A percentile compares a stretch with the other conserved stretches of the same genome.
Evolutionary conservation across 768 basidiomycete genomes (phyloP).

Genomic region (Tylopilus balloui): DNA sequence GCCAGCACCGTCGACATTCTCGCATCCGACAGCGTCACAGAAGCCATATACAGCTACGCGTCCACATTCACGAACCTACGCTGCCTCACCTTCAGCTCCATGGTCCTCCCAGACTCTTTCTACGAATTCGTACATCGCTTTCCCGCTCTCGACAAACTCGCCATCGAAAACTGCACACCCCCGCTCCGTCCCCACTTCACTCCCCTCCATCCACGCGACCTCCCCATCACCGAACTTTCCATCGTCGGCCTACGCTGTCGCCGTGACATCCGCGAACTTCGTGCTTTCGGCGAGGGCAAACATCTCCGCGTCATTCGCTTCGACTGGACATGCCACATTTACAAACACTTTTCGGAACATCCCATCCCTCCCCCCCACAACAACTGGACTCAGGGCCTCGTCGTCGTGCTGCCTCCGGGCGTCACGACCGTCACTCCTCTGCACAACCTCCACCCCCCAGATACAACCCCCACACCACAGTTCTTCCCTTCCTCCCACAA

Average conservation of each 20-base stretch:
- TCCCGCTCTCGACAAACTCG: constrained; percentile 35
- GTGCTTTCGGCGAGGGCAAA: constrained; percentile 34
- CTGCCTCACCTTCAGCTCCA: constrained; percentile 35
- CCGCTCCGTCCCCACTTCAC: constrained; percentile 20
- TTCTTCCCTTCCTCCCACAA: constrained; percentile 5
- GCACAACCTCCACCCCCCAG: constrained; percentile 6
- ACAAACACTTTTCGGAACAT: constrained; percentile 24
- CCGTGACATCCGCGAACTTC: constrained; percentile 22
- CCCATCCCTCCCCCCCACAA: background rate
- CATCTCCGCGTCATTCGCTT: constrained; percentile 40
- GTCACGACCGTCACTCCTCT: constrained; percentile 4
- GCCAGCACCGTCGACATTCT: constrained; percentile 20
- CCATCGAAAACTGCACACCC: constrained; percentile 38
- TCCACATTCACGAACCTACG: constrained; percentile 33
- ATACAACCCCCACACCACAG: background rate
- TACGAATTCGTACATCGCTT: constrained; percentile 36
- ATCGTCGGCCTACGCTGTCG: constrained; percentile 35
- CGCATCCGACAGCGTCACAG: constrained; percentile 15
- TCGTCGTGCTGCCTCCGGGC: constrained; percentile 7
- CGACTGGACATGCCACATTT: constrained; percentile 40
- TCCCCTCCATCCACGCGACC: constrained; percentile 27
- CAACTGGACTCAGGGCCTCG: constrained; percentile 16
- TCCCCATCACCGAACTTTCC: constrained; percentile 42
- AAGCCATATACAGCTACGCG: constrained; percentile 19
- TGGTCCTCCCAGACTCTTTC: constrained; percentile 35